Percentiles rank a stretch among this genome's conserved stretches.
Conservation (phyloP, 495 filamentous ascomycete species). For the Aspergillus olivimuriae region DNA sequence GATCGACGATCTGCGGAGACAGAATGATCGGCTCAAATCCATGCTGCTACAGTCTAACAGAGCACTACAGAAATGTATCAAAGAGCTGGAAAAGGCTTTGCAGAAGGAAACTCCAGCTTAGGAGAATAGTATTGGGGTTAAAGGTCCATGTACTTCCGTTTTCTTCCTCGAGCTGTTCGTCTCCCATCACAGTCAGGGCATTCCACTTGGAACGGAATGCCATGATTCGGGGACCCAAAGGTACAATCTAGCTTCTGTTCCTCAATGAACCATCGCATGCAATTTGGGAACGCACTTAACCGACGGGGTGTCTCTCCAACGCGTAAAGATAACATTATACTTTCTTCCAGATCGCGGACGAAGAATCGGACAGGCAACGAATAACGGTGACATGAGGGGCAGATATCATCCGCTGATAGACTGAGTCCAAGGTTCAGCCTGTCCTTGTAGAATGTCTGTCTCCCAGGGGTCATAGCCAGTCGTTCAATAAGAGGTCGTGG, state of each 20-base stretch:
- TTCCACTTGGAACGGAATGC: background rate
- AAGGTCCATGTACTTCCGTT: background rate
- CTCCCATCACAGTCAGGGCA: background rate
- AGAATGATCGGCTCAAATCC: no score
- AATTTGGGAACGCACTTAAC: conserved; percentile 7
- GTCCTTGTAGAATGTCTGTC: conserved; percentile 4
- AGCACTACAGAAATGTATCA: background rate
- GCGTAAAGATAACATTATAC: conserved; percentile 4
- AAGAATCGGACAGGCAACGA: conserved; percentile 4
- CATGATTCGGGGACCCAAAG: conserved; percentile 4
- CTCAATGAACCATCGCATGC: conserved; percentile 6
- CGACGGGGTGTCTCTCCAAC: background rate
- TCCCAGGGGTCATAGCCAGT: background rate
- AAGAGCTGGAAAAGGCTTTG: no score
- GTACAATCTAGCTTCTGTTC: conserved; percentile 4
- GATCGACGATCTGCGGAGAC: no score
- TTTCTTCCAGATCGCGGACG: conserved; percentile 6
- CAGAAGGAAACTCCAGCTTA: no score
- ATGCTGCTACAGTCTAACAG: no score
- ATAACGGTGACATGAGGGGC: conserved; percentile 3
- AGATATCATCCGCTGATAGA: conserved; percentile 3
- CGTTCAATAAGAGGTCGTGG: conserved; percentile 1
- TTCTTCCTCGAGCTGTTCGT: background rate
- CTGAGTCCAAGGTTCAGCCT: conserved; percentile 1
- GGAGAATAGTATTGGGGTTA: no score